Evolutionary conservation across 2,329 filamentous ascomycete genomes (phyloP), one percentile per base, ranked within the genome.

Genomic region (Aspergillus vadensis): DNA sequence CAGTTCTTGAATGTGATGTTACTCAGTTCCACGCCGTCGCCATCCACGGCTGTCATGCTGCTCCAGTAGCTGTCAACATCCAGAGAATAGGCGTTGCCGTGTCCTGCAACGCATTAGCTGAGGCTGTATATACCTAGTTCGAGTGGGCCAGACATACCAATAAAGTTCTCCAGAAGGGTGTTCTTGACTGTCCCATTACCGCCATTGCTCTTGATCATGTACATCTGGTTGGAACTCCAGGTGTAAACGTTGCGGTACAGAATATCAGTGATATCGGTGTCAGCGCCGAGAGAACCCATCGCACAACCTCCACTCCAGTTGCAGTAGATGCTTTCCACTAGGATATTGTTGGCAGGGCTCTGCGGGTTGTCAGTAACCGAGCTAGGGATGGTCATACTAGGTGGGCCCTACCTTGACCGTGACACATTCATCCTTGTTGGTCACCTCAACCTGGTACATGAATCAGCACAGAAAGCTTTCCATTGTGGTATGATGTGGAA

Each of bases 401-500:
- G 25, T 2, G 15, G 27, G 5, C 12, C 17, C 68, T 66, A 73
- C 72, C 72, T 84, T 86, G 61, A 85, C 81, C 2, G 83, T 85
- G 0, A 86, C 82, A 67, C 83, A 86, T 68, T 87, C 85, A 67
- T 87, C 83, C 71, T 85, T 86, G 79, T 87, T 87, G 23, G 85
- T 85, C 5, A 87, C 84, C 75, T 83, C 82, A 47, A 86, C 72
- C 67, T 74, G 32, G 41, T 56, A n/a, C 23, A n/a, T 9, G 10
- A 9, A 49, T 49, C 17, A 43, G 38, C 47, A 41, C 10, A 15
- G 7, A 12, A 12, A 10, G 27, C 19, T 12, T 21, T 32, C 5
- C 8, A 23, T 36, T 6, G 32, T 14, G n/a, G 1, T 36, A n/a
- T 47, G 2, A 4, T 15, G 8, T 2, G 2, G 7, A 17, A 64